Base-by-base conservation (phyloP, 805 yeast genomes). In the Clavispora asparagi region DNA sequence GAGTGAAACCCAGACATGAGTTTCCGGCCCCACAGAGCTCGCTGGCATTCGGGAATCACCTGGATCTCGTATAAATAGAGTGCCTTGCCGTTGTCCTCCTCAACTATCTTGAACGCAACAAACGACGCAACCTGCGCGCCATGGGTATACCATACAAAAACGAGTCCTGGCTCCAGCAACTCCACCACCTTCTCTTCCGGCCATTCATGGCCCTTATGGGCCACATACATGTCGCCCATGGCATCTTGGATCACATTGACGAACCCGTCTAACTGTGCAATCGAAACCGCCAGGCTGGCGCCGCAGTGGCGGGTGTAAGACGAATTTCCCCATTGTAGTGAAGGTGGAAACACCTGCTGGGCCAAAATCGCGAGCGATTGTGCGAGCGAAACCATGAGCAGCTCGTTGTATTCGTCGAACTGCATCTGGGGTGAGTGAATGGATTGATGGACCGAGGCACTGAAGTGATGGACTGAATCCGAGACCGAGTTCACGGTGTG, bases 11-110 rank as follows among this genome's bases (percentile, higher is more conserved):
- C 14, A 0, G 33, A 26, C 46, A 81, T 60, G n/a, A 80, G 50
- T 10, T 14, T 14, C 0, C 69, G 40, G 0, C 86, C 87, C 0
- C 73, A 26, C 8, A 61, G 54, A 2, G 40, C 32, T 1, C 63
- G 61, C 41, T 78, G 77, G 46, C 50, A 66, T 10, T 41, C 13
- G 1, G 67, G 64, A 1, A 46, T 28, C 0, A 81, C 59, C 45
- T 82, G 87, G 32, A 82, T 75, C 55, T 82, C 87, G 52, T 78
- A 82, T 9, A 82, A 62, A 52, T 81, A 82, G 8, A 81, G 46
- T 13, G 66, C 59, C 7, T 55, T 49, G 5, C 53, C 50, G 9
- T 60, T 71, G 27, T 65, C 63, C 42, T 77, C 80, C 8, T 50
- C 30, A 0, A 77, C 72, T n/a, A 75, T 44, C 51, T 70, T 69